Evolutionary conservation across 148 eudicot genomes (phyloP).

Genomic region (Silene latifolia): DNA sequence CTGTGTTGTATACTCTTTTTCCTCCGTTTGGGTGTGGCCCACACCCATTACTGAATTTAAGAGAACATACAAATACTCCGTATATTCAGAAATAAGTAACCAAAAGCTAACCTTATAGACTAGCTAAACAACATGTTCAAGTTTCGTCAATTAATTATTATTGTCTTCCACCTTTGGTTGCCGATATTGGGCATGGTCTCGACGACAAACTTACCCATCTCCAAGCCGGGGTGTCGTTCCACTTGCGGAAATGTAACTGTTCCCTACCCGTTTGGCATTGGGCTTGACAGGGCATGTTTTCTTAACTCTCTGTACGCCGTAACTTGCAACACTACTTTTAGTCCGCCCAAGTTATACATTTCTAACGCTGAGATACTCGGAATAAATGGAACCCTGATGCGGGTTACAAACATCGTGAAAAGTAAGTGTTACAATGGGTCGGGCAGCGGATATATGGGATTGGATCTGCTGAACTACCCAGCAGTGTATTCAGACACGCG

Average conservation of each 20-base stretch:
- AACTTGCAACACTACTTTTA: slow-evolving; percentile 28
- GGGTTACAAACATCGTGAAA: slow-evolving; percentile 9
- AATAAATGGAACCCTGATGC: slow-evolving; percentile 20
- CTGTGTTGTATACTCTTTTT: too few relatives aligned
- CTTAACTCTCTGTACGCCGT: slow-evolving; percentile 13
- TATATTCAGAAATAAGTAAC: too few relatives aligned
- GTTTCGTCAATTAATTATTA: too few relatives aligned
- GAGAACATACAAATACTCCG: too few relatives aligned
- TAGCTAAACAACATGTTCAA: too few relatives aligned
- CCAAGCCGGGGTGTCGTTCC: neutral
- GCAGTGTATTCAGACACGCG: slow-evolving; percentile 24
- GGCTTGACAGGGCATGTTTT: slow-evolving; percentile 24
- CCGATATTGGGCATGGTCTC: too few relatives aligned
- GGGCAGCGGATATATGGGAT: too few relatives aligned
- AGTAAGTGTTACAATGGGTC: slow-evolving; percentile 17
- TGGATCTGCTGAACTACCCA: neutral
- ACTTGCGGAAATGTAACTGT: neutral
- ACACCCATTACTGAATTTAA: too few relatives aligned
- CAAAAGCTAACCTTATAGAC: neutral
- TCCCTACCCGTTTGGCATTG: slow-evolving; percentile 46
- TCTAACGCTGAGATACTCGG: neutral
- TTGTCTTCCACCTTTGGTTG: too few relatives aligned
- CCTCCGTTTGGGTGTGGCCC: too few relatives aligned
- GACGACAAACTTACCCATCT: neutral
- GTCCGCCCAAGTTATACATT: slow-evolving; percentile 19